Evolutionary conservation across 2,329 filamentous ascomycete genomes (phyloP), one percentile per base, ranked within the genome.

Genomic region (Fusarium keratoplasticum): DNA sequence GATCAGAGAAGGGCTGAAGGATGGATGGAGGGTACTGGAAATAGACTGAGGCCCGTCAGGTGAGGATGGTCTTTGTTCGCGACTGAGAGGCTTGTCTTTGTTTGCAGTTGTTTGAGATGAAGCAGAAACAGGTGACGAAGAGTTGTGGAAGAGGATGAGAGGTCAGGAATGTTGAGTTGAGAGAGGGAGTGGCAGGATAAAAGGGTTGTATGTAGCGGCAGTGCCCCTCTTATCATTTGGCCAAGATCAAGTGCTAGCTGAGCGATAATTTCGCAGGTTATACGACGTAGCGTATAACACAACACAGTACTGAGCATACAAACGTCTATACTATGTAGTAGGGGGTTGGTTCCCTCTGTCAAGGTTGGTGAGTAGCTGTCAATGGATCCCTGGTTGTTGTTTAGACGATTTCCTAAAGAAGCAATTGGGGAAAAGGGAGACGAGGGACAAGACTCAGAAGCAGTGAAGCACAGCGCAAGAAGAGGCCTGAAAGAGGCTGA

Each of bases 321-420:
- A n/a, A n/a, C 47, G 25, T 22, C 20, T 16, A 36, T 35, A 38
- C 31, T 58, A 58, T 33, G 54, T 25, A 25, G 54, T 25, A 36
- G 14, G 60, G 25, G 60, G 16, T 69, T 52, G 58, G 54, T 44
- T 52, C 33, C 60, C 55, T 63, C 47, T 31, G 35, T 6, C 27
- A 55, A 58, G 44, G 61, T 61, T 35, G 59, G 57, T 14, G 38
- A 13, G 62, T 36, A 47, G 62, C 62, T 59, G 20, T n/a, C 29
- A 44, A 22, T 44, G 40, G 20, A 59, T 59, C 62, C 62, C 52
- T 64, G 44, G 38, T 59, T 64, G 47, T 64, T 58, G 60, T 64
- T 75, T 72, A 62, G 63, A 64, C 57, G 33, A 31, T 64, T 70
- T 70, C 62, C 40, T 4, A 42, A 35, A 58, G 18, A 50, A 50